A percentile compares a stretch with the other conserved stretches of the same genome.
Evolutionary conservation across 208 protist species (phyloP).

Genomic region (Willaertia magna): DNA sequence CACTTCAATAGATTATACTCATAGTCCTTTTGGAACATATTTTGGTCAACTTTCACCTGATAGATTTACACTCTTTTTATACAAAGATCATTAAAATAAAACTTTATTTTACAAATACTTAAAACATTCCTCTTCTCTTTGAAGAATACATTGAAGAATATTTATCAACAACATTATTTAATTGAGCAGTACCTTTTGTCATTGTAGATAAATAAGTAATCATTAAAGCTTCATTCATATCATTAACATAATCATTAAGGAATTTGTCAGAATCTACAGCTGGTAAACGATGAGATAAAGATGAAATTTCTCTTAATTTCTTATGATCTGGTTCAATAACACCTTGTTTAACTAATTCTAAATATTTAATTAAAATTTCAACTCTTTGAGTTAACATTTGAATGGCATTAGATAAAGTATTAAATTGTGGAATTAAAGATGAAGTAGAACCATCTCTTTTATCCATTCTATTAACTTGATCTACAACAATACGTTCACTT

Average conservation of each 20-base stretch:
- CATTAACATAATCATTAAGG: conserved; percentile 5
- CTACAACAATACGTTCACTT: conserved; percentile 2
- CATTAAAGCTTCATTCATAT: conserved; percentile 18
- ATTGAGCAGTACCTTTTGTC: background rate
- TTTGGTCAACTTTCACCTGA: background rate
- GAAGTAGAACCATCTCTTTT: background rate
- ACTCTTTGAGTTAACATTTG: conserved; percentile 30
- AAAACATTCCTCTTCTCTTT: background rate
- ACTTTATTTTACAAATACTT: too few relatives aligned
- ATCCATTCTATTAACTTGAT: background rate
- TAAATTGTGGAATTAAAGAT: background rate
- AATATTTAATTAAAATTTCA: conserved; percentile 26
- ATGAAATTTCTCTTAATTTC: conserved; percentile 13
- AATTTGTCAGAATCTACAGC: conserved; percentile 10
- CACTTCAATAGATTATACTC: background rate
- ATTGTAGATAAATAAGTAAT: conserved; percentile 20
- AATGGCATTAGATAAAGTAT: conserved; percentile 19
- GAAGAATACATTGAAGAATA: background rate
- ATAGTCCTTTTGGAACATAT: background rate
- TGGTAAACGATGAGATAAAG: conserved; percentile 15
- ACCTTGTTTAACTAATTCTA: conserved; percentile 25
- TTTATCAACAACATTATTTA: conserved; percentile 10
- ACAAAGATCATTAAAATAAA: too few relatives aligned
- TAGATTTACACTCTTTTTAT: background rate
- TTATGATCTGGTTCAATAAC: conserved; percentile 14